Evolutionary conservation across 2,329 filamentous ascomycete species (phyloP).

Genomic region (Coniochaeta hoffmannii): DNA sequence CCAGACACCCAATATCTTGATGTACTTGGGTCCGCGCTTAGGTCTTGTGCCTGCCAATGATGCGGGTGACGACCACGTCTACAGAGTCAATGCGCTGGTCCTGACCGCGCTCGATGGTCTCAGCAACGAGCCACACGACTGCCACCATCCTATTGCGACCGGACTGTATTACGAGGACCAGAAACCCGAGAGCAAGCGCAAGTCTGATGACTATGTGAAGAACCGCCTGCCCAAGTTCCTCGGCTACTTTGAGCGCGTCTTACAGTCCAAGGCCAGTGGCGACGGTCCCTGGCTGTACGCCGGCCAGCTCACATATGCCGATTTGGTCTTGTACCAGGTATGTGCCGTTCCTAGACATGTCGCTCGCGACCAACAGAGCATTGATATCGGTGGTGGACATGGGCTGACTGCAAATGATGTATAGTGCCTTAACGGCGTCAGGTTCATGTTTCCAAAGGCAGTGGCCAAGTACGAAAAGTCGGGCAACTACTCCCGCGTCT

Average conservation of each 20-base stretch:
- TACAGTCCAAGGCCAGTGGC: constrained; percentile 48
- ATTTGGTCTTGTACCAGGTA: constrained; percentile 67
- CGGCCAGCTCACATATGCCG: constrained; percentile 59
- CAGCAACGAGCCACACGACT: constrained; percentile 65
- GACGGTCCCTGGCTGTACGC: constrained; percentile 61
- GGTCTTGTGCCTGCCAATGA: constrained; percentile 41
- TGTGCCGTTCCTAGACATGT: constrained; percentile 10
- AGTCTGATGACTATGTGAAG: constrained; percentile 49
- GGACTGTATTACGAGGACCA: constrained; percentile 67
- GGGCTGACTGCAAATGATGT: neutral
- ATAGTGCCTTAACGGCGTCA: constrained; percentile 48
- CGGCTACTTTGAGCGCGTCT: constrained; percentile 59
- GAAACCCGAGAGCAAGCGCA: constrained; percentile 55
- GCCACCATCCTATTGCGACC: constrained; percentile 62
- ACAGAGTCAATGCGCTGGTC: constrained; percentile 53
- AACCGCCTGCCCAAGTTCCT: constrained; percentile 66
- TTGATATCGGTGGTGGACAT: neutral
- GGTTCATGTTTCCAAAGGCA: constrained; percentile 65
- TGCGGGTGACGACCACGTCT: constrained; percentile 37
- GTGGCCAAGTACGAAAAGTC: constrained; percentile 44
- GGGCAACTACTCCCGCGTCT: constrained; percentile 53
- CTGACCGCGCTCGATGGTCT: constrained; percentile 66
- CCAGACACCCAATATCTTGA: constrained; percentile 67
- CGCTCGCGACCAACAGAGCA: too few species aligned
- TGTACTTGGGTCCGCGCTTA: constrained; percentile 58